phyloP scores from a whole-genome alignment of 805 yeast species.

The Kazachstania psychrophila region DNA sequence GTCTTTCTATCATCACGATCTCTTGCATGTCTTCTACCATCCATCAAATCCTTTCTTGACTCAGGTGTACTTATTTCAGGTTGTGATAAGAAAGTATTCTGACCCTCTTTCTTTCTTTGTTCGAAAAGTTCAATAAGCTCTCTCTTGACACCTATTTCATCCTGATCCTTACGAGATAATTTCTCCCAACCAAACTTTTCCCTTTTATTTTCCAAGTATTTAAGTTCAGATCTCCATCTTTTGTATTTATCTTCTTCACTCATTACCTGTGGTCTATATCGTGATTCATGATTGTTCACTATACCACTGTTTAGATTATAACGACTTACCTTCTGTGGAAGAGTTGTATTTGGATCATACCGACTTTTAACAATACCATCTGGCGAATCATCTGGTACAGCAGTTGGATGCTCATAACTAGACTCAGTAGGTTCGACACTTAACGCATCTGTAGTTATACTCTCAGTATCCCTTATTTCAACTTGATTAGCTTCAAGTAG shows the following conservation, averaged over 20 bases:
- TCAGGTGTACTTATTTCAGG: constrained; percentile 26
- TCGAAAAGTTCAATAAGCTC: constrained; percentile 38
- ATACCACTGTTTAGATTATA: too few species aligned
- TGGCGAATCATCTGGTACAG: too few species aligned
- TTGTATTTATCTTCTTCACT: constrained; percentile 30
- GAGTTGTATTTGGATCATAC: too few species aligned
- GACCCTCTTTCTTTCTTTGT: constrained; percentile 31
- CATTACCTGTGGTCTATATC: background rate
- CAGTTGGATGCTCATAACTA: too few species aligned
- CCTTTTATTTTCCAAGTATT: constrained; percentile 41
- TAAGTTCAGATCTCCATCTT: constrained; percentile 39
- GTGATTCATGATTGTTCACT: too few species aligned
- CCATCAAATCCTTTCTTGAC: constrained; percentile 10
- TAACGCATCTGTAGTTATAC: too few species aligned
- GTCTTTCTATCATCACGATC: constrained; percentile 16
- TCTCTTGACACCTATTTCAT: constrained; percentile 44
- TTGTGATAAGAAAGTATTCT: constrained; percentile 43
- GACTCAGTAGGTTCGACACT: background rate
- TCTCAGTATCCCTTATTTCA: too few species aligned
- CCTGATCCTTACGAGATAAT: constrained; percentile 39
- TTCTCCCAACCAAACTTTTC: constrained; percentile 45
- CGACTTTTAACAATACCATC: background rate
- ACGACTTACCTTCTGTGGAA: too few species aligned
- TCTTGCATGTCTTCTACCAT: constrained; percentile 21
- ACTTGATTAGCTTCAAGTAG: too few species aligned